phyloP scores from a whole-genome alignment of 306 rosid species.

The Rubus parviflorus region DNA sequence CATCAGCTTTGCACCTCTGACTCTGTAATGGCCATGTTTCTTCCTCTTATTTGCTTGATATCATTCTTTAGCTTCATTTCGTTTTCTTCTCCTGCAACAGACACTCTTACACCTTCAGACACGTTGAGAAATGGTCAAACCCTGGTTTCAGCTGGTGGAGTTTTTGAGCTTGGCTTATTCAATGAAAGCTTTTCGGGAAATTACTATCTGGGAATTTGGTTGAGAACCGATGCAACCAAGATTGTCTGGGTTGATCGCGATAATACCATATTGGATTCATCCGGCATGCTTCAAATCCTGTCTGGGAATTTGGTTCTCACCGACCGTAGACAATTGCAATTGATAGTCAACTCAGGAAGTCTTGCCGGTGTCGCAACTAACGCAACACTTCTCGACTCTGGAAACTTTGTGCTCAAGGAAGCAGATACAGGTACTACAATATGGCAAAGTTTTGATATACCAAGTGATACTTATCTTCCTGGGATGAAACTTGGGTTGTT shows the following conservation, averaged over 20 bases:
- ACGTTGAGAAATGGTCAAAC: neutral
- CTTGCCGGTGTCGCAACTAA: neutral
- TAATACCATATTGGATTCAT: neutral
- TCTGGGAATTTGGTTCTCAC: constrained; percentile 12
- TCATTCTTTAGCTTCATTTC: neutral
- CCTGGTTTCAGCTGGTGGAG: constrained; percentile 13
- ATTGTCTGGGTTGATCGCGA: constrained; percentile 20
- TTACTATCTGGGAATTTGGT: constrained; percentile 23
- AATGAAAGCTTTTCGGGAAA: neutral
- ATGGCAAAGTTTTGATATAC: constrained; percentile 16
- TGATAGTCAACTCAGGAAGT: neutral
- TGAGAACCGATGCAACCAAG: neutral
- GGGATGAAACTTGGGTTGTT: constrained; percentile 14
- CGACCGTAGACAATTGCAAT: neutral
- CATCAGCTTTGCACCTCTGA: too few species aligned
- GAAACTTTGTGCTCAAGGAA: neutral
- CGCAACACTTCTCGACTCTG: constrained; percentile 6
- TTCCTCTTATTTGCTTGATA: neutral
- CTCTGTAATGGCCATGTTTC: neutral
- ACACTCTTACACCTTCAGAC: constrained; percentile 1
- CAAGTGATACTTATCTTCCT: constrained; percentile 8
- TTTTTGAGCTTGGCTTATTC: constrained; percentile 25
- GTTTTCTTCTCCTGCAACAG: neutral
- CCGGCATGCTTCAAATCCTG: neutral
- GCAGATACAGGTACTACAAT: neutral